Percentiles rank a stretch among this genome's conserved stretches.
Evolutionary conservation across 1,139 yeast species (phyloP).

Genomic region (Scheffersomyces parashehatae): DNA sequence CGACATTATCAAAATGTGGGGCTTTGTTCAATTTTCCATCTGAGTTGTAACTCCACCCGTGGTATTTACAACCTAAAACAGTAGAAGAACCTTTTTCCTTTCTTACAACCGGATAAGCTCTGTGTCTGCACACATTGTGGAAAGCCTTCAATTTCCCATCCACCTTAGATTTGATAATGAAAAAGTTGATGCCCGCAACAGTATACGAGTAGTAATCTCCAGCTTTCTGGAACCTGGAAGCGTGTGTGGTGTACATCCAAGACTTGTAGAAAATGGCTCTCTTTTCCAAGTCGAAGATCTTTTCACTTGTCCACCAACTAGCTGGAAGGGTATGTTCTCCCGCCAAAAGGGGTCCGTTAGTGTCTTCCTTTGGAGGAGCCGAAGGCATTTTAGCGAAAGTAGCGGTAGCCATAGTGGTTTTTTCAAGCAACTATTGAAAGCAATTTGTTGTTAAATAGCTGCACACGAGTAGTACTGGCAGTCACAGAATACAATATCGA

Average conservation of each 20-base stretch:
- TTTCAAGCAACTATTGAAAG: conserved; percentile 2
- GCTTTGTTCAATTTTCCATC: conserved; percentile 60
- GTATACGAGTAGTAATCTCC: conserved; percentile 57
- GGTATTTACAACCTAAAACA: conserved; percentile 60
- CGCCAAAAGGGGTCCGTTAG: conserved; percentile 27
- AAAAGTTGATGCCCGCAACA: conserved; percentile 55
- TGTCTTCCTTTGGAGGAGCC: conserved; percentile 28
- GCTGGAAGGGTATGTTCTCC: conserved; percentile 65
- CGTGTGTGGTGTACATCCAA: conserved; percentile 56
- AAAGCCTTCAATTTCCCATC: conserved; percentile 56
- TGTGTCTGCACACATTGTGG: conserved; percentile 65
- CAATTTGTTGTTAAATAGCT: too few relatives aligned
- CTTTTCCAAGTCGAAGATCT: conserved; percentile 57
- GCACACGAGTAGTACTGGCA: too few relatives aligned
- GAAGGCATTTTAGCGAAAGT: conserved; percentile 13
- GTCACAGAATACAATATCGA: too few relatives aligned
- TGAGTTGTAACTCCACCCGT: conserved; percentile 66
- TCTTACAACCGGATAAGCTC: conserved; percentile 62
- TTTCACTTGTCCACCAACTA: conserved; percentile 64
- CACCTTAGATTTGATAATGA: conserved; percentile 52
- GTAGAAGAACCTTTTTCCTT: conserved; percentile 59
- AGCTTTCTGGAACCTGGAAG: conserved; percentile 51
- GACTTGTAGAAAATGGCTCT: conserved; percentile 56
- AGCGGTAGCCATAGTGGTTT: conserved; percentile 10
- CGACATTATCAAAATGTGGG: conserved; percentile 59